Percentiles rank a stretch among this genome's conserved stretches.
Evolutionary conservation across 2,329 filamentous ascomycete genomes (phyloP).

Genomic region (Fusarium avenaceum): DNA sequence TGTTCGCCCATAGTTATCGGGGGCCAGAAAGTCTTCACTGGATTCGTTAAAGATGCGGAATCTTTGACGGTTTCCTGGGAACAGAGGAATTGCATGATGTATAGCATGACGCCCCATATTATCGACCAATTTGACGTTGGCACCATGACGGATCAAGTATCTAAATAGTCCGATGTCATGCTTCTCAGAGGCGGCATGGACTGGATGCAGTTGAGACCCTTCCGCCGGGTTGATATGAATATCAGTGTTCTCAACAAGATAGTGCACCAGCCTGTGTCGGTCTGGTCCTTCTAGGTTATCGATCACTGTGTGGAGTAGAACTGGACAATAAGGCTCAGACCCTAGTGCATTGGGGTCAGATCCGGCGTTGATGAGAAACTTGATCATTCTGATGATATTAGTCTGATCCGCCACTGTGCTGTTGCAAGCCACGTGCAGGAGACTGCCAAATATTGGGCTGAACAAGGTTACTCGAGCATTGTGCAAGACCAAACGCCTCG

Average conservation of each 20-base stretch:
- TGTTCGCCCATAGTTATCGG: constrained; percentile 3
- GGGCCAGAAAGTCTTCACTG: neutral
- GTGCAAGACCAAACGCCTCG: neutral
- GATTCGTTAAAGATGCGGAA: neutral
- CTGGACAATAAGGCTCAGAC: neutral
- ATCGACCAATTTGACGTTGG: neutral
- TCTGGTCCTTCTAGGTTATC: too few species aligned
- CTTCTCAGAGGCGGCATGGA: neutral
- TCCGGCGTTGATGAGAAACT: neutral
- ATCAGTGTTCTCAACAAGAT: neutral
- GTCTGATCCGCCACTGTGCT: fast-evolving
- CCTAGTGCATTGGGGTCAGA: neutral
- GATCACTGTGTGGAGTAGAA: neutral
- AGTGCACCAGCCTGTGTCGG: neutral
- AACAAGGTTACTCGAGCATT: neutral
- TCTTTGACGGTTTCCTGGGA: fast-evolving
- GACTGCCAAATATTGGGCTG: neutral
- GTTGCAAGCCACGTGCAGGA: neutral
- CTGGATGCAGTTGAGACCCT: neutral
- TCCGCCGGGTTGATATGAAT: neutral
- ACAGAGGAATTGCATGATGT: neutral
- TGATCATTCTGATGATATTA: neutral
- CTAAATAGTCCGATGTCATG: fast-evolving
- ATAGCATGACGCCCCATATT: neutral
- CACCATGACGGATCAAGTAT: neutral